phyloP scores from a whole-genome alignment of 2,329 filamentous ascomycete genomes.

The Stachybotrys chlorohalonatus region DNA sequence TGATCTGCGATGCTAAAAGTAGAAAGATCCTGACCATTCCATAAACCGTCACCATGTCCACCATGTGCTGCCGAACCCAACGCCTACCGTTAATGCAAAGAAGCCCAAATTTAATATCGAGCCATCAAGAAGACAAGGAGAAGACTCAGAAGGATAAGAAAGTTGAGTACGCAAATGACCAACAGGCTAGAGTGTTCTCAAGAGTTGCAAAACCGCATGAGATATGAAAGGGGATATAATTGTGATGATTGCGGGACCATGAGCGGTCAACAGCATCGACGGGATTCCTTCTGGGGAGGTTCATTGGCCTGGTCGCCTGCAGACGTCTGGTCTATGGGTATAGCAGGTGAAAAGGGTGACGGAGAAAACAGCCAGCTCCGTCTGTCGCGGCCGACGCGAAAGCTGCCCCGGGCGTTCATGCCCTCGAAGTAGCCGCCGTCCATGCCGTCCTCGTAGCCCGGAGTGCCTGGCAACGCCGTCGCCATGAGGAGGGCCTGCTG shows the following conservation, averaged over 20 bases:
- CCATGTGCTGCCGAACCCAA: too few relatives aligned
- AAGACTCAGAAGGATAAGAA: too few relatives aligned
- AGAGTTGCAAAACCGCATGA: neutral
- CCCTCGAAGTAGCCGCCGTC: conserved; percentile 45
- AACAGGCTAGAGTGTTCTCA: too few relatives aligned
- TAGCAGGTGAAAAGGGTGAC: conserved; percentile 38
- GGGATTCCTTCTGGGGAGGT: conserved; percentile 11
- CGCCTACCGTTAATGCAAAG: too few relatives aligned
- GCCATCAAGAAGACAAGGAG: too few relatives aligned
- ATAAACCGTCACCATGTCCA: too few relatives aligned
- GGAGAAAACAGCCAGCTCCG: conserved; percentile 52
- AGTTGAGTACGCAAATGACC: too few relatives aligned
- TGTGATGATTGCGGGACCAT: neutral
- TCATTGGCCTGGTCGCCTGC: conserved; percentile 19
- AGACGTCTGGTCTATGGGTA: conserved; percentile 33
- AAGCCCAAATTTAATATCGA: too few relatives aligned
- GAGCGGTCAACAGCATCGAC: conserved; percentile 18
- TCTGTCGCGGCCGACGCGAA: conserved; percentile 48
- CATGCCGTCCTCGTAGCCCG: conserved; percentile 33
- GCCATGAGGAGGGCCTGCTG: conserved; percentile 50
- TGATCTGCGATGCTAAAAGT: too few relatives aligned
- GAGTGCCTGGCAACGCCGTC: conserved; percentile 40
- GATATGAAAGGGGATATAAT: neutral
- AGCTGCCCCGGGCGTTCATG: conserved; percentile 37
- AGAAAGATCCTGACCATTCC: too few relatives aligned